Evolutionary conservation across 352 stramenopile genomes (phyloP), one percentile per base, ranked within the genome.

Genomic region (Phytophthora colocasiae): DNA sequence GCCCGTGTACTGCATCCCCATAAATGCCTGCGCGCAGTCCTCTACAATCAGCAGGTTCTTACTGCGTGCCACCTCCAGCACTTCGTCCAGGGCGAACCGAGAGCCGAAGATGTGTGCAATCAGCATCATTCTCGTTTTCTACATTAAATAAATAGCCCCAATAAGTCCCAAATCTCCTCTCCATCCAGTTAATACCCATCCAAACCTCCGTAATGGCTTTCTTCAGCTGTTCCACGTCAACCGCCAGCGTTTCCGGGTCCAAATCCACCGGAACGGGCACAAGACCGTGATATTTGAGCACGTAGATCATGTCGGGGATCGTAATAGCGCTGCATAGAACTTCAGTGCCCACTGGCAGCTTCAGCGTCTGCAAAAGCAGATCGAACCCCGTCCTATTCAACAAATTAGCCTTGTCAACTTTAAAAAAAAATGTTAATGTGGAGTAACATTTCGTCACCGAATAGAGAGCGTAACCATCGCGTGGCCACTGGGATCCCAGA

Each of bases 261-360:
- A 96, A 40, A 66, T 96, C 88, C 36, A 94, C 71, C 0, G 86
- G 84, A 9, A 93, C 80, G 0, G 88, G 75, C 38, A 93, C 81
- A n/a, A 96, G 65, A 4, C 73, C 82, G 71, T 96, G 86, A 48
- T 91, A 85, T 8, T 75, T 69, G 45, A 94, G 62, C 31, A 94
- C 66, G 66, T 93, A 87, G 45, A 96, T 72, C 88, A 96, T 94
- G 62, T 96, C 88, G 0, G 85, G 84, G 64, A 96, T 96, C 7
- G 88, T 96, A 38, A 96, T 87, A 26, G 88, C 85, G 68, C 80
- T 91, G 61, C 86, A 92, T 15, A 96, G 70, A 44, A 96, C 80
- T 56, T 93, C 80, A 53, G 73, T 90, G 14, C 83, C 84, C 22
- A 32, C 40, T 6, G 85, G 84, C n/a, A 93, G 75, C 53, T 85